These are phyloP conservation scores for Neospora caninum DNA, from an alignment of 169 alveolate genomes.

Conservation along the genomic window DNA sequence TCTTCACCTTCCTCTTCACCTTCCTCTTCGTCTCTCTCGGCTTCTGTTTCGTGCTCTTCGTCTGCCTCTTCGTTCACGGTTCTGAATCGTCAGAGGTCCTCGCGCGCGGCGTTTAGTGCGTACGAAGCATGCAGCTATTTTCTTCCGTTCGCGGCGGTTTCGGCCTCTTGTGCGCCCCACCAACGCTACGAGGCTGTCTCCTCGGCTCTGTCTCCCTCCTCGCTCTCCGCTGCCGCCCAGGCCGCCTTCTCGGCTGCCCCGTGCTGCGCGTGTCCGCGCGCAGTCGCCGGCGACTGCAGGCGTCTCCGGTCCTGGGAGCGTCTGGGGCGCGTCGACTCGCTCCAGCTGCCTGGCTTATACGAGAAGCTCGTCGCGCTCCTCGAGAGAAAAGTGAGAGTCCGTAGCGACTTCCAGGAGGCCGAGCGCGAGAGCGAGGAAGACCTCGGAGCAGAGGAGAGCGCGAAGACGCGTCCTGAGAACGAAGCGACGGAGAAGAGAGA, in stretches of 20 bases:
- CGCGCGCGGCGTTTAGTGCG: constrained; percentile 19
- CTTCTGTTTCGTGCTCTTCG: background rate
- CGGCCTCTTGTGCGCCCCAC: constrained; percentile 22
- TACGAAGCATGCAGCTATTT: constrained; percentile 36
- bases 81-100: background rate
- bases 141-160: constrained; percentile 52
- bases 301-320: constrained; percentile 52
- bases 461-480: background rate
- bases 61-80: background rate
- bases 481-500: background rate
- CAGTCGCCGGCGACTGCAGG: constrained; percentile 53
- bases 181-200: background rate
- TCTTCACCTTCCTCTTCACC: background rate
- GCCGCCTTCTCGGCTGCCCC: constrained; percentile 47
- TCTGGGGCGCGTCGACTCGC: constrained; percentile 27
- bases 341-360: constrained; percentile 41
- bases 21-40: background rate
- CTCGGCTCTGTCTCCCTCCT: background rate
- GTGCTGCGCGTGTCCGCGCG: constrained; percentile 57
- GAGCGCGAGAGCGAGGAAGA: background rate
- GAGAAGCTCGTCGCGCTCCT: background rate
- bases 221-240: constrained; percentile 2
- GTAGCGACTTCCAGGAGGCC: constrained; percentile 18
- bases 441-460: background rate
- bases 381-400: background rate